phyloP scores from a whole-genome alignment of 2,329 filamentous ascomycete genomes.

The Fusarium guadeloupense region DNA sequence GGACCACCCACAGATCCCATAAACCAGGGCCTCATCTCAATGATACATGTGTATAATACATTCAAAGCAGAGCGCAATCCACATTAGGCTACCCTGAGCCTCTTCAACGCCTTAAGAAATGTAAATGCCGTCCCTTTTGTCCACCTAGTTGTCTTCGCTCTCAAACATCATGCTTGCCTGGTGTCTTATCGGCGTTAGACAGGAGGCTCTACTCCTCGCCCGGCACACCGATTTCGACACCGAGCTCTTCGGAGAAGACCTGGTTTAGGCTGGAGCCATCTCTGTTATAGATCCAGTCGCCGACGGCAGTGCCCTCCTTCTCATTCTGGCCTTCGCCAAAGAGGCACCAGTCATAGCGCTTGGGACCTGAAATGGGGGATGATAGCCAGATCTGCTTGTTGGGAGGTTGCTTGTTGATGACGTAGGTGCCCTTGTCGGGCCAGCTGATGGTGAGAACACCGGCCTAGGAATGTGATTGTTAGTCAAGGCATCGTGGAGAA shows the following conservation, averaged over 20 bases:
- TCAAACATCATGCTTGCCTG: constrained; percentile 17
- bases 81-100: constrained; percentile 24
- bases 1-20: constrained; percentile 3
- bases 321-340: constrained; percentile 73
- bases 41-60: constrained; percentile 35
- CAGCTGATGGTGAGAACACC: constrained; percentile 84
- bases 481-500: constrained; percentile 8
- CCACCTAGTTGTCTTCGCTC: neutral
- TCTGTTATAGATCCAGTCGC: constrained; percentile 87
- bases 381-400: constrained; percentile 99
- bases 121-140: constrained; percentile 14
- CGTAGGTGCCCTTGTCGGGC: constrained; percentile 79
- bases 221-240: constrained; percentile 64
- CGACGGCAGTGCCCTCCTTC: constrained; percentile 78
- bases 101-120: constrained; percentile 34
- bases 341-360: constrained; percentile 91
- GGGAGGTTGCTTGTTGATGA: constrained; percentile 97
- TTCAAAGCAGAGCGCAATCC: constrained; percentile 8
- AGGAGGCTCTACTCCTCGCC: constrained; percentile 42
- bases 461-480: constrained; percentile 64
- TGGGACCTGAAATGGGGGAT: constrained; percentile 88
- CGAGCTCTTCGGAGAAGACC: constrained; percentile 79
- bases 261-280: constrained; percentile 81
- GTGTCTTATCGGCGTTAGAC: constrained; percentile 20
- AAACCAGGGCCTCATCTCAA: constrained; percentile 2